Base-by-base conservation (phyloP, 225 moss, liverwort and hornwort species). In the Sphagnum contortum region DNA sequence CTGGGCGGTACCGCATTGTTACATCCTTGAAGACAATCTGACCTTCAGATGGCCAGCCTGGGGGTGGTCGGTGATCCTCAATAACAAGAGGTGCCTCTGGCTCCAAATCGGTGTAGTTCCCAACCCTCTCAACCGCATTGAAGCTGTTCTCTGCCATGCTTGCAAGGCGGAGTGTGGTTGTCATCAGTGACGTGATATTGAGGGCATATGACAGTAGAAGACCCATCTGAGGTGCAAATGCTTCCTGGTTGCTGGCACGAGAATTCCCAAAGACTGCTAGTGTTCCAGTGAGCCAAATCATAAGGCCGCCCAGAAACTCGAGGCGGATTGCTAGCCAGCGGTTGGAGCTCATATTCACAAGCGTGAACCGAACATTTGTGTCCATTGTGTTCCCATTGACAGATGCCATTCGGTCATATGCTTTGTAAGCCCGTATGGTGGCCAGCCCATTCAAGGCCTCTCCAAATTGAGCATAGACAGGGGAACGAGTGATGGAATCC, bases 201-300 rank as follows among this genome's bases (percentile, higher is more conserved):
- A 90, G 73, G 14, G 85, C 84, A 54, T 90, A 90, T 46, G 84
- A 82, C 14, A 90, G 82, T 45, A 90, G 77, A 4, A 90, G 87
- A 60, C 90, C 90, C 90, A 90, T 90, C 66, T 90, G 87, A 55
- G 90, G 84, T 46, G 90, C 90, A 64, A 87, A 87, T 4, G 90
- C 80, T 8, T 70, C 84, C 69, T 85, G 80, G 51, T 77, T 64
- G 51, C 55, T 70, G 46, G 90, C 72, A 6, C 87, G 80, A 8
- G 90, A 68, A 71, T 90, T 87, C 12, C 81, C 84, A 48, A 90
- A 75, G 3, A 90, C 90, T n/a, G 90, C 87, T 47, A 90, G 78
- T 13, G 84, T 76, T 7, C 78, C 82, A 9, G 85, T 85, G 61
- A 90, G 69, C 82, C 81, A 82, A 60, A 90, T 90, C 90, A 90